Conservation (phyloP, 441 rosid species). For the Syzygium malaccense region DNA sequence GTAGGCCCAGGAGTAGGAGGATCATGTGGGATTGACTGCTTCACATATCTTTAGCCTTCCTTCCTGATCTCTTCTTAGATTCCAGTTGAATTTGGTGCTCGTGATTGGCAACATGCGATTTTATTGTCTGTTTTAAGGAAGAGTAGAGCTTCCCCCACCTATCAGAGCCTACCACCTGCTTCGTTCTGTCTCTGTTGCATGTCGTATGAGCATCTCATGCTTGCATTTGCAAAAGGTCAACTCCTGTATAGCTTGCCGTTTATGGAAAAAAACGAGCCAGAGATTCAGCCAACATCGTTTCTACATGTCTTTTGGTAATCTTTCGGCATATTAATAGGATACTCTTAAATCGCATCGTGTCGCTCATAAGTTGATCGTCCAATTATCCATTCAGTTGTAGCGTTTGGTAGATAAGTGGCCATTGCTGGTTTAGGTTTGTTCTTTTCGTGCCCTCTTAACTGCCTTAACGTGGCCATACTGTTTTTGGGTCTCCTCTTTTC, state of each 20-base stretch:
- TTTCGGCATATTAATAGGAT: not conserved
- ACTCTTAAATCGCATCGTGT: not conserved
- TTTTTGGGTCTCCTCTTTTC: not conserved
- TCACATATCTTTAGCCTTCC: not conserved
- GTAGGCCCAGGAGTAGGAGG: not conserved
- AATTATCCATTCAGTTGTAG: not conserved
- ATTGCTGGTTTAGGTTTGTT: not conserved
- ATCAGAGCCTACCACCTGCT: not conserved
- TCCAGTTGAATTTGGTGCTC: not conserved
- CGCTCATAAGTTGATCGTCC: not conserved
- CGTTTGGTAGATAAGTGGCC: not conserved
- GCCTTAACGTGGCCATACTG: not conserved
- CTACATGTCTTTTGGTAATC: not conserved
- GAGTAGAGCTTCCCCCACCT: not conserved
- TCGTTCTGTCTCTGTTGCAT: not conserved
- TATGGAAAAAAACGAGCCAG: not conserved
- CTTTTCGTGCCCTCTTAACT: not conserved
- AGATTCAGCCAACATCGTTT: not conserved
- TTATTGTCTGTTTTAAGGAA: not conserved
- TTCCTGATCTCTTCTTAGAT: not conserved
- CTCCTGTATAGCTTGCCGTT: not conserved
- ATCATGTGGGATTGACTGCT: not conserved
- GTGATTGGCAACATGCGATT: not conserved
- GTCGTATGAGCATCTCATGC: not conserved
- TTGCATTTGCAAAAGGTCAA: not conserved